Conservation (phyloP, 2,329 filamentous ascomycete genomes). For the Aspergillus sp. region DNA sequence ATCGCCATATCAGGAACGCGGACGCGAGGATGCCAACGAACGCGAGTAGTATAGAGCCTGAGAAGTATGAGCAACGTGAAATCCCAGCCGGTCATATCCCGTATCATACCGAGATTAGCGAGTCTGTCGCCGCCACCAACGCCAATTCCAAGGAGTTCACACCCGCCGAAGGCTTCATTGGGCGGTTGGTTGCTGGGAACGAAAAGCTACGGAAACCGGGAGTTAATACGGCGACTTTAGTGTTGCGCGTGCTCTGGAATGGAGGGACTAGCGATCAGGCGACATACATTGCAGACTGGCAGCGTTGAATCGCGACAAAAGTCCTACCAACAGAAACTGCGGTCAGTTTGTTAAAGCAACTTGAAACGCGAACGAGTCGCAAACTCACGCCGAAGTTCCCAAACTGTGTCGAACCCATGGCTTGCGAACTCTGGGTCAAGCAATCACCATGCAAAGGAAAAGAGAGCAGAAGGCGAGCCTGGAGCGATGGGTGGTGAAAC, state of each 20-base stretch:
- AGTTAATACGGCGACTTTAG: conserved; percentile 20
- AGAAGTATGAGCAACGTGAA: conserved; percentile 19
- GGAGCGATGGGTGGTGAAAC: conserved; percentile 20
- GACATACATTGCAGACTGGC: conserved; percentile 80
- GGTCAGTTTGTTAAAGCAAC: conserved; percentile 24
- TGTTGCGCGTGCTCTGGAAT: background rate
- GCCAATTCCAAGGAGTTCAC: conserved; percentile 74
- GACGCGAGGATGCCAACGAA: conserved; percentile 74
- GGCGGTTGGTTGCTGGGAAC: conserved; percentile 62
- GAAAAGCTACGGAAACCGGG: conserved; percentile 62
- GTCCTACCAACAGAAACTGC: conserved; percentile 55
- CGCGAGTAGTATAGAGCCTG: conserved; percentile 85
- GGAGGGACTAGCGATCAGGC: conserved; percentile 11
- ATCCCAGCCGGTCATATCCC: background rate
- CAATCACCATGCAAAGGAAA: conserved; percentile 21
- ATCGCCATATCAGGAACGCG: conserved; percentile 72
- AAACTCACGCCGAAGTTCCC: conserved; percentile 61
- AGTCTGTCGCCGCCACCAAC: conserved; percentile 69
- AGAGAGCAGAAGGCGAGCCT: conserved; percentile 9
- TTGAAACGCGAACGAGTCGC: conserved; percentile 1
- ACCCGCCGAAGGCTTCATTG: conserved; percentile 68
- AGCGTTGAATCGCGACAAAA: conserved; percentile 85
- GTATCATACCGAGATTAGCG: conserved; percentile 76
- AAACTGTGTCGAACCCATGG: conserved; percentile 60
- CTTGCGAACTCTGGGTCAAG: conserved; percentile 24